Evolutionary conservation across 768 basidiomycete genomes (phyloP), one percentile per base, ranked within the genome.

Genomic region (Termitomyces eurrhizus): DNA sequence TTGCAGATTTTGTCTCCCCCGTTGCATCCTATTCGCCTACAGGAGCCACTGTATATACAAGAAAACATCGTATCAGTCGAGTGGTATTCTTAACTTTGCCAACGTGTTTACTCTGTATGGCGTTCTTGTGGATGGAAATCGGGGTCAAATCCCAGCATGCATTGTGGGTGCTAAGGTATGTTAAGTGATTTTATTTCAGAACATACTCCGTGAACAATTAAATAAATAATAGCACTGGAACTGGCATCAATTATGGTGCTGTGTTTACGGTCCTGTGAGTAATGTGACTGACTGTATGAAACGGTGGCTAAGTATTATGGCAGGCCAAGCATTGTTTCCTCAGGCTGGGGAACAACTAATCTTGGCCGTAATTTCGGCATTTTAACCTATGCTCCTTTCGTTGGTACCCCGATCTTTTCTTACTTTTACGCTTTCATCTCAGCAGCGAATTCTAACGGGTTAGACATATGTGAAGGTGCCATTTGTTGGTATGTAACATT

Each of bases 291-390:
- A 24, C 24, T 50, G 39, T 61, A 32, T 29, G 53, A 18, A 29
- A 50, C 0, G 6, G 7, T 11, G 41, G 36, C 57, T 55, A 9
- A n/a, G 42, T 21, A 50, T 53, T 37, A 62, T 42, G n/a, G 35
- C 64, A 90, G 88, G 13, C 90, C 92, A 2, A 85, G 88, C 56
- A 79, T 93, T 33, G 73, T 91, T 4, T 83, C 86, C 2, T 78
- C 87, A 1, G 77, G 89, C 26, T 93, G 90, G 89, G 92, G 92
- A 13, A 69, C 80, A 32, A 67, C 77, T n/a, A 81, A 90, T 62
- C 74, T 87, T 5, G 92, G 85, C 9, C 83, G 92, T 59, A 93
- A 93, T 70, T 93, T 84, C 61, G 90, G 90, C 29, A 71, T 90
- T 41, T 67, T 91, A 58, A 84, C 87, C 52, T 91, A 90, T 65